These are phyloP conservation scores for Betula pendula DNA, from an alignment of 306 rosid species.

Conservation along the genomic window DNA sequence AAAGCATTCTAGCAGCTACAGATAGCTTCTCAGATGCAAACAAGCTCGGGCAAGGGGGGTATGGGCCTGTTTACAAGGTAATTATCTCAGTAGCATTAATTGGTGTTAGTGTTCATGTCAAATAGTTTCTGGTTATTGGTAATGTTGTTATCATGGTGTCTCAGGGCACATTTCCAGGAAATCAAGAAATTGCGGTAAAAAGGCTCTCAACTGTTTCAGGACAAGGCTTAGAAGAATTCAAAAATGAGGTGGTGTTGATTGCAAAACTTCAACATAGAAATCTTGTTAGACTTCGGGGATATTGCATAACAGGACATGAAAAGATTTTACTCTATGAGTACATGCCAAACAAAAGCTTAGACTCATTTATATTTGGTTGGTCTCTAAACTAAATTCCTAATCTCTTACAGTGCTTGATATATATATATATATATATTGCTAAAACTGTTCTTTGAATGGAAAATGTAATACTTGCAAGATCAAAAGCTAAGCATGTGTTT, in stretches of 20 bases:
- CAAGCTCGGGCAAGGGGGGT: conserved; percentile 59
- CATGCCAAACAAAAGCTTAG: conserved; percentile 53
- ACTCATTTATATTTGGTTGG: conserved; percentile 52
- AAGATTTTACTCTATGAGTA: conserved; percentile 50
- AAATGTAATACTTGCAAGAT: conserved; percentile 23
- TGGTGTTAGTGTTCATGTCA: not conserved
- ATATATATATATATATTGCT: not conserved
- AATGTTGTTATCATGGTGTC: not conserved
- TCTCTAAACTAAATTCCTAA: not conserved
- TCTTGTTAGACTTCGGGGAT: conserved; percentile 51
- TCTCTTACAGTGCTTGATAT: not conserved
- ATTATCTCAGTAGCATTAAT: not conserved
- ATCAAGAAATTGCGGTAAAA: conserved; percentile 44
- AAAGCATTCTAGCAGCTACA: conserved; percentile 40
- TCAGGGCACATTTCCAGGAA: conserved; percentile 38
- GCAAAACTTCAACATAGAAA: conserved; percentile 55
- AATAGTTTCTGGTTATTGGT: not conserved
- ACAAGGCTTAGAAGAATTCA: conserved; percentile 54
- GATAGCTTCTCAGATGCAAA: conserved; percentile 50
- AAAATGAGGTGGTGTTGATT: conserved; percentile 42
- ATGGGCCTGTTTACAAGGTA: conserved; percentile 60
- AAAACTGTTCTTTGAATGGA: not conserved
- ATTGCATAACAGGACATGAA: conserved; percentile 41
- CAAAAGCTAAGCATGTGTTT: conserved; percentile 18
- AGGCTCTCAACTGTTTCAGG: conserved; percentile 46